phyloP scores from a whole-genome alignment of 345 rosid species.

The Boechera stricta region DNA sequence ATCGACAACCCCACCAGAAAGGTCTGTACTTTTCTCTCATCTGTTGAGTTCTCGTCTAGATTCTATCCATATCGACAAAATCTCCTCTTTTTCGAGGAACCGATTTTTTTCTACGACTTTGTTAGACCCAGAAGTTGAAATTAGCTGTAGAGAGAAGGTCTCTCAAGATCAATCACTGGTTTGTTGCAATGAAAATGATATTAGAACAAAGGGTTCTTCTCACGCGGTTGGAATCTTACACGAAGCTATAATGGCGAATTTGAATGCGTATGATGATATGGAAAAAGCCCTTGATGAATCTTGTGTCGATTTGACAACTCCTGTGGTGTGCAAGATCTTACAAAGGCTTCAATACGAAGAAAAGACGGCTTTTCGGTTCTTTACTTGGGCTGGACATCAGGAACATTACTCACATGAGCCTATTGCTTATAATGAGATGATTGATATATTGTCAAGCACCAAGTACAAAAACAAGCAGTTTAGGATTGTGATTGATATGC shows the following conservation, averaged over 20 bases:
- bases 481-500: conserved; percentile 76
- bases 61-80: conserved; percentile 4
- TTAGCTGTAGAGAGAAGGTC: background rate
- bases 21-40: conserved; percentile 14
- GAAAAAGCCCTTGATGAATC: conserved; percentile 65
- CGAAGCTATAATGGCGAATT: conserved; percentile 54
- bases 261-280: conserved; percentile 54
- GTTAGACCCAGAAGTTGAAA: background rate
- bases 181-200: conserved; percentile 26
- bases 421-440: conserved; percentile 69
- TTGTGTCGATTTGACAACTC: conserved; percentile 59
- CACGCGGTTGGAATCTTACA: conserved; percentile 57
- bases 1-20: conserved; percentile 6
- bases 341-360: conserved; percentile 78
- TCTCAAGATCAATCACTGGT: conserved; percentile 24
- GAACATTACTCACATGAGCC: conserved; percentile 71
- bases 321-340: conserved; percentile 64
- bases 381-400: conserved; percentile 76
- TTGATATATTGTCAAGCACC: conserved; percentile 81
- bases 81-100: background rate
- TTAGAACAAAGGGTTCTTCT: conserved; percentile 31
- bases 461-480: conserved; percentile 83
- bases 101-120: conserved; percentile 40
- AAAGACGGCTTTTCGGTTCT: conserved; percentile 76
- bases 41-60: conserved; percentile 10